A percentile compares a stretch with the other conserved stretches of the same genome.
These are phyloP conservation scores for Aspergillus sp. DNA, from an alignment of 2,329 filamentous ascomycete genomes.

Conservation along the genomic window DNA sequence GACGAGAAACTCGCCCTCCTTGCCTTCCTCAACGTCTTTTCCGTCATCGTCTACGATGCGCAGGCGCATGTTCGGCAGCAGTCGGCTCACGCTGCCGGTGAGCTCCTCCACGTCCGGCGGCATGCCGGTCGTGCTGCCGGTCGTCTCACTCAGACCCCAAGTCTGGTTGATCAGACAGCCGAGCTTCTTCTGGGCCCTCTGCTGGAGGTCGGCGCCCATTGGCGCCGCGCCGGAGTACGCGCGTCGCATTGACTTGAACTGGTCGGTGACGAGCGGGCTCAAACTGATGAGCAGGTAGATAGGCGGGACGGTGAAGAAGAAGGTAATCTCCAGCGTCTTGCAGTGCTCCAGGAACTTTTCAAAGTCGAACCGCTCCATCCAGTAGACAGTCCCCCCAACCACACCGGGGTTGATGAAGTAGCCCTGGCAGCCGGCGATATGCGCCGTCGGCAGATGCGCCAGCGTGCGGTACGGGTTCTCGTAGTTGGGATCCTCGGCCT, in stretches of 20 bases:
- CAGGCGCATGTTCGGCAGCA: slow-evolving; percentile 31
- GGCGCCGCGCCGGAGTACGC: slow-evolving; percentile 14
- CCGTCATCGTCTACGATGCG: slow-evolving; percentile 56
- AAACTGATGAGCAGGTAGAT: slow-evolving; percentile 49
- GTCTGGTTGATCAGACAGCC: slow-evolving; percentile 42
- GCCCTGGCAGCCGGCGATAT: slow-evolving; percentile 42
- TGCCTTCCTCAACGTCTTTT: slow-evolving; percentile 49
- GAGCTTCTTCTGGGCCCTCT: slow-evolving; percentile 14
- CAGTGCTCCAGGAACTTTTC: slow-evolving; percentile 47
- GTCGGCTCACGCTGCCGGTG: slow-evolving; percentile 13
- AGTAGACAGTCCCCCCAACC: slow-evolving; percentile 37
- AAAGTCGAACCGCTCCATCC: slow-evolving; percentile 47
- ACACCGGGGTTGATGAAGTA: slow-evolving; percentile 39
- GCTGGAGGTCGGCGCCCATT: slow-evolving; percentile 13
- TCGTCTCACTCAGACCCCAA: slow-evolving; percentile 54
- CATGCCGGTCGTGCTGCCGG: slow-evolving; percentile 14
- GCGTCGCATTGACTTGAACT: slow-evolving; percentile 36
- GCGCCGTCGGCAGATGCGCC: slow-evolving; percentile 50
- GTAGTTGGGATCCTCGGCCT: slow-evolving; percentile 21
- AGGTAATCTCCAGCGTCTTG: slow-evolving; percentile 48
- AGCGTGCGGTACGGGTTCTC: slow-evolving; percentile 19
- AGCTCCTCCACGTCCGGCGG: slow-evolving; percentile 12
- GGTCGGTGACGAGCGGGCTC: slow-evolving; percentile 41
- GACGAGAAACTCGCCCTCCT: slow-evolving; percentile 51
- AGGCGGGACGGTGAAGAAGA: slow-evolving; percentile 52